Base-by-base conservation (phyloP, 192 early-diverging fungal genomes). In the Linderina pennispora region DNA sequence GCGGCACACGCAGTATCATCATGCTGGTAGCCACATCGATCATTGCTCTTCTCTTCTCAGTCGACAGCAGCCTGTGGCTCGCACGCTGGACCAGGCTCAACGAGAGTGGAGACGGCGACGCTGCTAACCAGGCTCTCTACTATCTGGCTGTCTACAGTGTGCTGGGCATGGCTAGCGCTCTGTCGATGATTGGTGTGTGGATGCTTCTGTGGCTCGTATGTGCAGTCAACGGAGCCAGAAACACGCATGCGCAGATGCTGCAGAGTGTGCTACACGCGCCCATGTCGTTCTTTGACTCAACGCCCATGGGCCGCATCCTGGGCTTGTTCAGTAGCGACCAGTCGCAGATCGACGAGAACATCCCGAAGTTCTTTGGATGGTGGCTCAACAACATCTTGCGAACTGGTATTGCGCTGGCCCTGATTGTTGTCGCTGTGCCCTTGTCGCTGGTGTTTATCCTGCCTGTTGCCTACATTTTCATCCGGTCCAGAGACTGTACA, bases 291-390 rank as follows among this genome's bases (percentile, higher is more conserved):
- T 78, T 78, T 41, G 77, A 78, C 26, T 51, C 73, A 3, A 88
- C 87, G 1, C 87, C 87, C 19, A 48, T 88, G 1, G 86, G 90
- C 11, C 77, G 90, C 37, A 81, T 91, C 57, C 53, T 90, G 21
- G 91, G 91, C 55, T 77, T 88, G 3, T 90, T 92, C 60, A 82
- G 81, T 26, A 90, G 87, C 43, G 90, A 92, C 47, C 78, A 88
- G 40, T 77, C 82, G 47, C 81, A 82, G 6, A 67, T 91, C 1
- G 90, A 92, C 44, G 87, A 89, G 49, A 59, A 74, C n/a, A 56
- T 86, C 11, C 80, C 80, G 13, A 50, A 78, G 21, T 62, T 57
- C 15, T 84, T 81, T 38, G 41, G 56, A 18, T 67, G 55, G 7
- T 84, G 77, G 26, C 67, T 79, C 40, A 45, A 54, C 3, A 55